phyloP scores from a whole-genome alignment of 139 green algal species.

The Auxenochlorella pyrenoidosa region DNA sequence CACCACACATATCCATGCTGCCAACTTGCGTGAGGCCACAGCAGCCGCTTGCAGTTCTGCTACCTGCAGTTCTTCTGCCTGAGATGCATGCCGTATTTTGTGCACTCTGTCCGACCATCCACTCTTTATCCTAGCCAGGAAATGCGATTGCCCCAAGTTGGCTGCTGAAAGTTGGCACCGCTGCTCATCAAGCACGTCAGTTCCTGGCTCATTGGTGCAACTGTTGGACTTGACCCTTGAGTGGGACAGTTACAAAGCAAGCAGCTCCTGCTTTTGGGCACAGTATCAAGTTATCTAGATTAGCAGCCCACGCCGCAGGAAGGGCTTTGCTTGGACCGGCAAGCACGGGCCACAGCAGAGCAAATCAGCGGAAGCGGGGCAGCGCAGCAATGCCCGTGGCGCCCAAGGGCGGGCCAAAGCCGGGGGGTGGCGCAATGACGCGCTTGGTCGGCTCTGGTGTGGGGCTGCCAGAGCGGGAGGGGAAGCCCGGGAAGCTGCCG shows the following conservation, averaged over 20 bases:
- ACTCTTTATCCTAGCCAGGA: too few relatives aligned
- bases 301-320: background rate
- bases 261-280: background rate
- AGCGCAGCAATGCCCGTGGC: constrained; percentile 16
- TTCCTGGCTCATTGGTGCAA: background rate
- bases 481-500: constrained; percentile 28
- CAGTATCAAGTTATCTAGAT: background rate
- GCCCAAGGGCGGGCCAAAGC: constrained; percentile 10
- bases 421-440: constrained; percentile 6
- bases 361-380: constrained; percentile 22
- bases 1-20: too few relatives aligned
- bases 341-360: background rate
- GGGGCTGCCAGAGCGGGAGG: constrained; percentile 13
- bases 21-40: too few relatives aligned
- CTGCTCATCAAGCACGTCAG: too few relatives aligned
- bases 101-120: too few relatives aligned
- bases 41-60: too few relatives aligned
- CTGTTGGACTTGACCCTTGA: background rate
- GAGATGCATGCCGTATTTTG: too few relatives aligned
- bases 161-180: too few relatives aligned
- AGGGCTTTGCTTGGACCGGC: background rate
- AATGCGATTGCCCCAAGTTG: too few relatives aligned
- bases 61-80: too few relatives aligned
- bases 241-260: background rate
- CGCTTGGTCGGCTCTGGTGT: constrained; percentile 13